Evolutionary conservation across 1,284 basidiomycete species (phyloP).

Genomic region (Cryptococcus sp.): DNA sequence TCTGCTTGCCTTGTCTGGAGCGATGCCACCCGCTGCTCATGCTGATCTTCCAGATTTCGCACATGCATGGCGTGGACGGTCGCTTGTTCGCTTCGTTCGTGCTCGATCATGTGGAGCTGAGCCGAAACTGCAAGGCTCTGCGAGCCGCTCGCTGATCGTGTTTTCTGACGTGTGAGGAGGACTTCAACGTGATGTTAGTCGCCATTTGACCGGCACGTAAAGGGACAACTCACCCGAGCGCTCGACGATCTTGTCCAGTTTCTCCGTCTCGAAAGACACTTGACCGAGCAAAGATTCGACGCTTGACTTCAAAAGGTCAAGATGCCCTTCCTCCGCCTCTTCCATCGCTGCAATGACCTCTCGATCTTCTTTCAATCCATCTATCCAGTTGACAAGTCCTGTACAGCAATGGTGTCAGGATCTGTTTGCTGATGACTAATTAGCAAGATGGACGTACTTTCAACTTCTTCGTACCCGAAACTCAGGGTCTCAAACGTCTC

Average conservation of each 20-base stretch:
- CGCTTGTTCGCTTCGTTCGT: slow-evolving; percentile 27
- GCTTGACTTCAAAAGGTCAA: slow-evolving; percentile 63
- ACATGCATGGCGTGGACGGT: slow-evolving; percentile 58
- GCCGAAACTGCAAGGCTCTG: slow-evolving; percentile 13
- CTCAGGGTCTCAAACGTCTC: slow-evolving; percentile 45
- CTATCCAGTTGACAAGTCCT: slow-evolving; percentile 66
- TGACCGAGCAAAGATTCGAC: slow-evolving; percentile 69
- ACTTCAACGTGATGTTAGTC: slow-evolving; percentile 4
- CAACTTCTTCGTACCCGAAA: slow-evolving; percentile 70
- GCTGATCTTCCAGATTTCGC: slow-evolving; percentile 65
- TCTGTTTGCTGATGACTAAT: not conserved
- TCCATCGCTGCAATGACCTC: slow-evolving; percentile 32
- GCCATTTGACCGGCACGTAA: too few relatives aligned
- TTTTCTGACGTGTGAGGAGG: slow-evolving; percentile 2
- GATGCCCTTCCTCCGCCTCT: slow-evolving; percentile 52
- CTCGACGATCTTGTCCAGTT: slow-evolving; percentile 78
- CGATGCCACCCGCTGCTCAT: slow-evolving; percentile 63
- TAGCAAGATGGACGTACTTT: slow-evolving; percentile 58
- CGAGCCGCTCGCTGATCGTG: slow-evolving; percentile 13
- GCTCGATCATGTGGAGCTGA: slow-evolving; percentile 14
- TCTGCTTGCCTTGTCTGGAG: slow-evolving; percentile 69
- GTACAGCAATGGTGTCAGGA: slow-evolving; percentile 14
- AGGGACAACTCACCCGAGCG: slow-evolving; percentile 63
- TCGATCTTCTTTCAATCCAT: slow-evolving; percentile 52
- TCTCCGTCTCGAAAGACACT: slow-evolving; percentile 72